Conservation (phyloP, 1,139 yeast species). For the Suhomyces chickasaworum region DNA sequence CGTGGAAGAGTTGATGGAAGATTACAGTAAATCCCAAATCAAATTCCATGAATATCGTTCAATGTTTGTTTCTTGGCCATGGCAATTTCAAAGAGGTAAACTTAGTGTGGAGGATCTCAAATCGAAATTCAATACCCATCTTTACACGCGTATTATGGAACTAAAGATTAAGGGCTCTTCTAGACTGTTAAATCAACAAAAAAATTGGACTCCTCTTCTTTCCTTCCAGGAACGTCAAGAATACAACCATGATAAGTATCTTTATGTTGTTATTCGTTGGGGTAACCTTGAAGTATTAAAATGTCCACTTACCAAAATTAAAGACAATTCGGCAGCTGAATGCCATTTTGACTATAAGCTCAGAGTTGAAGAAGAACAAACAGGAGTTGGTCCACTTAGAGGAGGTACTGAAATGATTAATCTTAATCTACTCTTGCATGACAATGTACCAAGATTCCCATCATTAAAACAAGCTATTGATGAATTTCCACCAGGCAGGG, state of each 20-base stretch:
- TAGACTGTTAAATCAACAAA: constrained; percentile 29
- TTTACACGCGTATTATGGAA: constrained; percentile 32
- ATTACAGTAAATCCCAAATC: constrained; percentile 2
- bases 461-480: constrained; percentile 29
- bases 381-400: constrained; percentile 25
- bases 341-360: constrained; percentile 32
- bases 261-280: constrained; percentile 44
- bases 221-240: constrained; percentile 24
- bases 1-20: constrained; percentile 20
- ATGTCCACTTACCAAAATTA: constrained; percentile 20
- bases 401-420: constrained; percentile 31
- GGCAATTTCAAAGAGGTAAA: constrained; percentile 41
- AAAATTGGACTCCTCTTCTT: constrained; percentile 49
- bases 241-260: constrained; percentile 28
- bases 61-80: constrained; percentile 42
- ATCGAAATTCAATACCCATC: constrained; percentile 18
- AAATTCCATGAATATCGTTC: constrained; percentile 23
- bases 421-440: constrained; percentile 18
- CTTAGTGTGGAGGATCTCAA: constrained; percentile 25
- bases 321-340: constrained; percentile 19
- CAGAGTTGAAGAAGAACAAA: constrained; percentile 1
- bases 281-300: constrained; percentile 36
- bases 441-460: constrained; percentile 5
- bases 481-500: constrained; percentile 25
- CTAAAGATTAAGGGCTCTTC: constrained; percentile 26